Evolutionary conservation across 305 asterid genomes (phyloP), one percentile per base, ranked within the genome.

Genomic region (Lippia alba): DNA sequence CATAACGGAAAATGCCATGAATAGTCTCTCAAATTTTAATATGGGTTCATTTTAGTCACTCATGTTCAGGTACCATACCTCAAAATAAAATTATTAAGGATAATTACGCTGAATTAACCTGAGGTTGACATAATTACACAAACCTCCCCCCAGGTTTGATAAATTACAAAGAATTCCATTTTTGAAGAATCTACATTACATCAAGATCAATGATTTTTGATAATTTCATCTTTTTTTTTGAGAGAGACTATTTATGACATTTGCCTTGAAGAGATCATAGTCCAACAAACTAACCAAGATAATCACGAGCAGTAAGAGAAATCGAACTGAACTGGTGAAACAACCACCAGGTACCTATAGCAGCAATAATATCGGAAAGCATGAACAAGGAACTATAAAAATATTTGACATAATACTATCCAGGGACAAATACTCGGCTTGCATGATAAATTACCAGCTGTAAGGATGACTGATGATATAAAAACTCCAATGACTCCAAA

Each of bases 401-500:
- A 50, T 24, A 12, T 32, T 12, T 8, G 33, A 18, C 5, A 5
- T 48, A 63, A 4, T 40, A 45, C 51, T 41, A 24, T 7, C 16
- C 6, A 65, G 39, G 19, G 49, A 36, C 24, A 72, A 46, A 36
- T 36, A 36, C 56, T 57, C 32, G 36, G 61, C 7, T 6, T 55
- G 57, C 36, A 14, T 51, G 63, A 60, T 12, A 59, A 17, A 72
- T 66, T 83, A 91, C 97, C 97, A 41, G 86, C 80, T 30, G 96
- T 78, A 40, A 91, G 83, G 39, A 94, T 88, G 74, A 82, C 67
- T 8, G 96, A 70, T 19, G 99, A 94, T 77, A 94, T 85, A 73
- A 94, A 86, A 66, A 87, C 97, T 44, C 99, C 97, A 69, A 86
- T 70, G 30, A 94, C 91, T 67, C 99, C 99, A 67, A 91, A 90